Percentiles rank a stretch among this genome's conserved stretches.
These are phyloP conservation scores for Domatiomyces catenatus DNA, from an alignment of 2,329 filamentous ascomycete species.

Conservation along the genomic window DNA sequence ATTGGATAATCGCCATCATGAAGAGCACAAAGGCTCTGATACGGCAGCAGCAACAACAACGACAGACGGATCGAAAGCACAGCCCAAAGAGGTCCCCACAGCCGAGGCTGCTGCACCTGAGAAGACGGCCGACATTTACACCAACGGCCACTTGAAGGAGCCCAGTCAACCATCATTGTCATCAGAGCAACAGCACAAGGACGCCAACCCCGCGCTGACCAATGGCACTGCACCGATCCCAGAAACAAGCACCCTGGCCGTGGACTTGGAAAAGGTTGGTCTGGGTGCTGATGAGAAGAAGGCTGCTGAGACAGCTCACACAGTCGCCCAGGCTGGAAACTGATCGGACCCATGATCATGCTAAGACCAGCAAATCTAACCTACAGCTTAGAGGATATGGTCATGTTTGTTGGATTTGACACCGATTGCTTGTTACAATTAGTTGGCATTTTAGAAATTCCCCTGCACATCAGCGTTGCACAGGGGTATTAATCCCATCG, in stretches of 20 bases:
- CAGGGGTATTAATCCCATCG: not conserved
- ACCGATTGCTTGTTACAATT: too few species aligned
- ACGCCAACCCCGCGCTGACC: slow-evolving; percentile 7
- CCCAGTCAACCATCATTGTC: slow-evolving; percentile 5
- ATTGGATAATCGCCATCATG: not conserved
- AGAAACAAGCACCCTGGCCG: slow-evolving; percentile 12
- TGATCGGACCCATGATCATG: not conserved
- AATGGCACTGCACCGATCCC: slow-evolving; percentile 7
- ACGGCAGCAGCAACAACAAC: not conserved
- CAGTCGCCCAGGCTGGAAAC: slow-evolving; percentile 14
- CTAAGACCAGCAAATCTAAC: not conserved
- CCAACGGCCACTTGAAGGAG: not conserved
- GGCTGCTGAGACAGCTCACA: slow-evolving; percentile 14
- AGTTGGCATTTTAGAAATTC: too few species aligned
- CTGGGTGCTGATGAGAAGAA: slow-evolving; percentile 1
- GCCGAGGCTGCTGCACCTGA: slow-evolving; percentile 4
- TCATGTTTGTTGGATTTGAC: not conserved
- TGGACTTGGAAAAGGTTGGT: slow-evolving; percentile 13
- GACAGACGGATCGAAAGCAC: slow-evolving; percentile 4
- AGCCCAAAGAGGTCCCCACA: not conserved
- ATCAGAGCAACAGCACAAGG: slow-evolving; percentile 6
- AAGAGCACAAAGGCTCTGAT: not conserved
- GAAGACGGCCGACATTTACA: not conserved
- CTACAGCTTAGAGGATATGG: not conserved
- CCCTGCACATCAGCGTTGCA: too few species aligned